Conservation (phyloP, 306 rosid species). For the Biancaea sappan region DNA sequence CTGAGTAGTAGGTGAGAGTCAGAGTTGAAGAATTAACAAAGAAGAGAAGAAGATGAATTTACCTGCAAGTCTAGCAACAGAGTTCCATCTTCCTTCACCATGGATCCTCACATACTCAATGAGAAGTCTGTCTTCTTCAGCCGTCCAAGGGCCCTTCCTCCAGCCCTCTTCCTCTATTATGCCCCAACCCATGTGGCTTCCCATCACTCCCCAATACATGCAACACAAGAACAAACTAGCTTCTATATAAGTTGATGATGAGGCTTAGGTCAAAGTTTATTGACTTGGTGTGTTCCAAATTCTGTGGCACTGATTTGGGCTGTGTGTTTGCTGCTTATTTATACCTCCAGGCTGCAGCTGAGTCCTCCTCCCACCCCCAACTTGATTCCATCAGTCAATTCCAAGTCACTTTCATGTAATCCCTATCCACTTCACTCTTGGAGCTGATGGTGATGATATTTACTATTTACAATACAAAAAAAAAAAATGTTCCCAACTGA, state of each 20-base stretch:
- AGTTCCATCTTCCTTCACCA: conserved; percentile 98
- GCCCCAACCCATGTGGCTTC: conserved; percentile 61
- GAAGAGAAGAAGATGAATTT: background rate
- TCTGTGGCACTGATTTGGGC: conserved; percentile 37
- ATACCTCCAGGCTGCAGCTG: conserved; percentile 38
- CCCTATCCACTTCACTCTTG: conserved; percentile 42
- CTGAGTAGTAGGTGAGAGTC: no score
- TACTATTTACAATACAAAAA: conserved; percentile 6
- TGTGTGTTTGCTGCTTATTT: conserved; percentile 54
- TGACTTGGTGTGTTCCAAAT: conserved; percentile 34
- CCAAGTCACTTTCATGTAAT: conserved; percentile 61
- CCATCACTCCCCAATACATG: conserved; percentile 69
- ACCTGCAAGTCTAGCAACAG: conserved; percentile 91
- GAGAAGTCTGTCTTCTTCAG: conserved; percentile 85
- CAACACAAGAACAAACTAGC: background rate
- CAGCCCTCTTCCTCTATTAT: conserved; percentile 64
- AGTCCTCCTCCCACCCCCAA: background rate
- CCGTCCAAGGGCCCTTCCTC: conserved; percentile 98
- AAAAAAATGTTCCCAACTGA: conserved; percentile 25
- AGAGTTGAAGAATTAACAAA: no score
- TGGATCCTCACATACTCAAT: conserved; percentile 77
- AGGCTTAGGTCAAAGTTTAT: conserved; percentile 4
- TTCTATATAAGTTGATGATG: conserved; percentile 18
- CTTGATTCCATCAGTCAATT: conserved; percentile 45
- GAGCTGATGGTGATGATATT: conserved; percentile 39